phyloP scores from a whole-genome alignment of 495 filamentous ascomycete species.

The Saxophila tyrrhenica region DNA sequence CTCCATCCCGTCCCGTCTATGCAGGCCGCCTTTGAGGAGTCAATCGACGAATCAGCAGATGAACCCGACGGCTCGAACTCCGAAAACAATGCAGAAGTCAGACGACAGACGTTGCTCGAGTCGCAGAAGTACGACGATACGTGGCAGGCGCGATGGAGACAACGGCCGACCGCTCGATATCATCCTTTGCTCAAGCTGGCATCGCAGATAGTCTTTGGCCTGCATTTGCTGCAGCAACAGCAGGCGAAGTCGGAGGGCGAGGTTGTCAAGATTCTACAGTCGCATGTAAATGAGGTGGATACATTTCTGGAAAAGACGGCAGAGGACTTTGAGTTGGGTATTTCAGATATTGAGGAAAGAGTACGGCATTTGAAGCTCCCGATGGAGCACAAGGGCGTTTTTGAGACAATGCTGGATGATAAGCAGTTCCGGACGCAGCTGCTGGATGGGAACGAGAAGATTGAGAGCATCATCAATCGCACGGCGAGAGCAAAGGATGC shows the following conservation, averaged over 20 bases:
- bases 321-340: conserved; percentile 77
- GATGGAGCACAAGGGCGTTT: conserved; percentile 68
- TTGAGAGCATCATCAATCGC: conserved; percentile 75
- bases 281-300: conserved; percentile 88
- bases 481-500: conserved; percentile 65
- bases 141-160: conserved; percentile 61
- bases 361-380: conserved; percentile 73
- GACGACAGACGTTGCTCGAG: conserved; percentile 60
- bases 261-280: conserved; percentile 80
- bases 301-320: conserved; percentile 73
- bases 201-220: conserved; percentile 86
- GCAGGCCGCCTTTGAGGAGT: conserved; percentile 90
- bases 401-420: conserved; percentile 82
- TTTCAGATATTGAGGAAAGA: conserved; percentile 66
- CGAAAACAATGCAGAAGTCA: conserved; percentile 43
- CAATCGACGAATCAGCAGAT: conserved; percentile 59
- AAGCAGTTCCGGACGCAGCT: conserved; percentile 69
- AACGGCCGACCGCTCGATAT: conserved; percentile 53
- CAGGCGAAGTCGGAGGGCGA: conserved; percentile 79
- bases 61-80: conserved; percentile 20
- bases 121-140: conserved; percentile 50
- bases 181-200: conserved; percentile 86
- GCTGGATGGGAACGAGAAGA: conserved; percentile 76
- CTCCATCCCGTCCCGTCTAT: conserved; percentile 71
- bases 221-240: conserved; percentile 74